phyloP scores from a whole-genome alignment of 306 rosid species.

The Acacia crassicarpa region DNA sequence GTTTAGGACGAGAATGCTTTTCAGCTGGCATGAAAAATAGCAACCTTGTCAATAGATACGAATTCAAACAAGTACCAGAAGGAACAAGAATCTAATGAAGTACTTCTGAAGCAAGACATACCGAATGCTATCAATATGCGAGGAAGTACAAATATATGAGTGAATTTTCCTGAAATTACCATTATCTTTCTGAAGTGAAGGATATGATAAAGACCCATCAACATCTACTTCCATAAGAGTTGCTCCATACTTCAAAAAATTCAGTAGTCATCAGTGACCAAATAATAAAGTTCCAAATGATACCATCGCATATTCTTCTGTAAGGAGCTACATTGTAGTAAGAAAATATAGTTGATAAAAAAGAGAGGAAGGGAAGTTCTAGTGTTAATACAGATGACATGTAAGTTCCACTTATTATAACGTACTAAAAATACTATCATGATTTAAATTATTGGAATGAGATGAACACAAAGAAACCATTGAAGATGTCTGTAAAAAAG shows the following conservation, averaged over 20 bases:
- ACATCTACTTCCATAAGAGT: conserved; percentile 74
- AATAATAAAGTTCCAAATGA: conserved; percentile 26
- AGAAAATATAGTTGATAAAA: neutral
- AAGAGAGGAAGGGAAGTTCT: neutral
- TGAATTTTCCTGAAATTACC: conserved; percentile 44
- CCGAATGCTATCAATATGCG: neutral
- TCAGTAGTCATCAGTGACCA: conserved; percentile 18
- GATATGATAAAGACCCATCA: conserved; percentile 76
- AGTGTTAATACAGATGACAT: neutral
- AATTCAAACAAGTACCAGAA: conserved; percentile 23
- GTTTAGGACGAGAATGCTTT: conserved; percentile 76
- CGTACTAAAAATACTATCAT: neutral
- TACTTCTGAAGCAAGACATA: conserved; percentile 15
- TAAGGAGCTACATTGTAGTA: neutral
- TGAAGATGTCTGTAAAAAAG: neutral
- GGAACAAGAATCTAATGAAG: conserved; percentile 8
- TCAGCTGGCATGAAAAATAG: conserved; percentile 55
- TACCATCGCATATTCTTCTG: conserved; percentile 7
- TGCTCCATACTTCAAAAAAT: conserved; percentile 62
- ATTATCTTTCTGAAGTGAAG: conserved; percentile 66
- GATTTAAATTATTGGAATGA: neutral
- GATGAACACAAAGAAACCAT: neutral
- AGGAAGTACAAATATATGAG: neutral
- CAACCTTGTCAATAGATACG: conserved; percentile 30
- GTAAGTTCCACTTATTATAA: neutral